Conservation (phyloP, 2,329 filamentous ascomycete genomes). For the Ceratocystis variospora region DNA sequence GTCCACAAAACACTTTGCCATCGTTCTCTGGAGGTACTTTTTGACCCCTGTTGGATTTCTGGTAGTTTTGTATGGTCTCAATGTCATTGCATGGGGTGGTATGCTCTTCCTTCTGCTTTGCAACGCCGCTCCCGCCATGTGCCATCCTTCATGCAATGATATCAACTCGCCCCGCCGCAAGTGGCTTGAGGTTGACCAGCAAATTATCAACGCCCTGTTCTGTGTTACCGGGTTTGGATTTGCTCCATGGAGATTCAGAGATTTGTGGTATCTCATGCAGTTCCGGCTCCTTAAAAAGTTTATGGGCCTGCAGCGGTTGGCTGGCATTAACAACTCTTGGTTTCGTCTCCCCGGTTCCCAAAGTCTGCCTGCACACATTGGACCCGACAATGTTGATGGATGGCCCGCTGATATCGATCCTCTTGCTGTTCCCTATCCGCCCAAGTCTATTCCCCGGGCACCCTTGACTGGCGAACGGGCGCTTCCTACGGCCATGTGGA, state of each 20-base stretch:
- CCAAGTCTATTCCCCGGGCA: constrained; percentile 46
- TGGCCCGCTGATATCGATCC: constrained; percentile 26
- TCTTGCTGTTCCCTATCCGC: constrained; percentile 45
- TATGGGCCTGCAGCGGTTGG: constrained; percentile 50
- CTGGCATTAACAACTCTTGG: constrained; percentile 63
- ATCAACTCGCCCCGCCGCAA: constrained; percentile 63
- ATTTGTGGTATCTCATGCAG: constrained; percentile 57
- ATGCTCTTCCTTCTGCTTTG: constrained; percentile 80
- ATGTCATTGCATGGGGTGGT: constrained; percentile 76
- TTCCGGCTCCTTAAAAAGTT: constrained; percentile 44
- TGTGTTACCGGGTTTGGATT: constrained; percentile 77
- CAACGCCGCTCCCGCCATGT: constrained; percentile 62
- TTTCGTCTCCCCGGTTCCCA: constrained; percentile 57
- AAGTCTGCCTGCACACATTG: constrained; percentile 38
- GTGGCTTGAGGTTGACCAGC: constrained; percentile 76
- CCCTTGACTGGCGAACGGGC: constrained; percentile 62
- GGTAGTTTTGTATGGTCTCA: constrained; percentile 65
- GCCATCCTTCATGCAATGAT: constrained; percentile 52
- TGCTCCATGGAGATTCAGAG: constrained; percentile 71
- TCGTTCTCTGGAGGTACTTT: constrained; percentile 58
- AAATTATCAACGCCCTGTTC: constrained; percentile 59
- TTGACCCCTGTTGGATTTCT: constrained; percentile 63
- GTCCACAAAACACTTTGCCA: constrained; percentile 42
- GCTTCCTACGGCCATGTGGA: constrained; percentile 54
- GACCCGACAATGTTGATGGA: constrained; percentile 38